A percentile compares a stretch with the other conserved stretches of the same genome.
Conservation (phyloP, 306 rosid genomes). For the Castanopsis chinensis region DNA sequence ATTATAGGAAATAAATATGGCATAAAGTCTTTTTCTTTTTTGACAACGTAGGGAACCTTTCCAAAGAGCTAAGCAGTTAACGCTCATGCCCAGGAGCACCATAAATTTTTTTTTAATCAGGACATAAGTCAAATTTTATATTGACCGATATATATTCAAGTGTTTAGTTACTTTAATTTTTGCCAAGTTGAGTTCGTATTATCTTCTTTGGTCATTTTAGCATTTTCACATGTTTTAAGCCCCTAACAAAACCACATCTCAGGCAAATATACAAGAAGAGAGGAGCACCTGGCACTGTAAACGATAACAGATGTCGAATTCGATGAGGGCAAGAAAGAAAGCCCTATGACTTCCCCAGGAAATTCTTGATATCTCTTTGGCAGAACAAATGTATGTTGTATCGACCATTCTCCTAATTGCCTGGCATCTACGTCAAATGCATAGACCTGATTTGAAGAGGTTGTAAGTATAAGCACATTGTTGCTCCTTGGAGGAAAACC, state of each 20-base stretch:
- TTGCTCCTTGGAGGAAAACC: constrained; percentile 80
- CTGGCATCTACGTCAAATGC: constrained; percentile 85
- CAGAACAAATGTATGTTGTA: constrained; percentile 57
- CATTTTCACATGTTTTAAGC: neutral
- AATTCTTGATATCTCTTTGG: constrained; percentile 87
- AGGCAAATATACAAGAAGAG: neutral
- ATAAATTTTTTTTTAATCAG: neutral
- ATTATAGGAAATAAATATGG: neutral
- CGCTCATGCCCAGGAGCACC: too few species aligned
- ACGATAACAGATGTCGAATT: constrained; percentile 67
- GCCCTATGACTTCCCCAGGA: constrained; percentile 97
- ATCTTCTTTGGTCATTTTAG: constrained; percentile 3
- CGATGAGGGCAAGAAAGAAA: constrained; percentile 76
- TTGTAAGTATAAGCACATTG: constrained; percentile 74
- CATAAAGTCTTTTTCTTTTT: neutral
- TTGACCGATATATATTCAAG: neutral
- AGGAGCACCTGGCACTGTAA: constrained; percentile 84
- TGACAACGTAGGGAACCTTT: too few species aligned
- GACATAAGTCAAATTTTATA: neutral
- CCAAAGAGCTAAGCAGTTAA: too few species aligned
- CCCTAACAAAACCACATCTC: neutral
- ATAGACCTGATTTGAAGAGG: constrained; percentile 93
- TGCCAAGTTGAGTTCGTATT: neutral
- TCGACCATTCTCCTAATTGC: constrained; percentile 89
- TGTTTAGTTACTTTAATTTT: neutral